Conservation (phyloP, 2,329 filamentous ascomycete genomes). For the Helminthosporium solani region DNA sequence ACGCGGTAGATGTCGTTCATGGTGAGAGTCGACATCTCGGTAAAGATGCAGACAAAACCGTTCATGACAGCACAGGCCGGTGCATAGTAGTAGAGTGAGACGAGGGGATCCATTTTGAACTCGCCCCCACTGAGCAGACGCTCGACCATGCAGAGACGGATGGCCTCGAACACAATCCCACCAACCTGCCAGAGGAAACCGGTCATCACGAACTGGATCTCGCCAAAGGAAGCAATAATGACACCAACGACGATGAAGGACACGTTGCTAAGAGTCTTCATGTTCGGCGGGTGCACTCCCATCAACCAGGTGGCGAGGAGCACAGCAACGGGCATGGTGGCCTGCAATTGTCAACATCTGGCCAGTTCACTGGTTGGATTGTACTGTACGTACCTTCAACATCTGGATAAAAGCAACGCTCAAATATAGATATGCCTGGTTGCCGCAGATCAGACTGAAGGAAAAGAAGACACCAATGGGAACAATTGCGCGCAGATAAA, state of each 20-base stretch:
- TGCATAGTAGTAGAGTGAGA: constrained; percentile 88
- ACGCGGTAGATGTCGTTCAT: constrained; percentile 72
- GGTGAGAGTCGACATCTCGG: constrained; percentile 69
- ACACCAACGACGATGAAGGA: constrained; percentile 94
- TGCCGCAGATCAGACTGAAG: constrained; percentile 92
- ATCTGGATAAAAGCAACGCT: constrained; percentile 98
- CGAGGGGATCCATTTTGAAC: constrained; percentile 89
- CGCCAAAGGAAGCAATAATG: constrained; percentile 88
- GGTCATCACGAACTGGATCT: constrained; percentile 86
- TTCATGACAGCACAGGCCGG: constrained; percentile 84
- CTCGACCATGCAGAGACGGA: constrained; percentile 82
- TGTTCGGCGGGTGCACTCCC: constrained; percentile 77
- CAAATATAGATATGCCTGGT: constrained; percentile 92
- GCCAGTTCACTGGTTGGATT: background rate
- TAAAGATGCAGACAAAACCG: constrained; percentile 68
- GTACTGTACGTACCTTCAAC: constrained; percentile 70
- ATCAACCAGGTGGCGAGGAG: constrained; percentile 86
- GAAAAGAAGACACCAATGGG: constrained; percentile 96
- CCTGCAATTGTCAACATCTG: constrained; percentile 52
- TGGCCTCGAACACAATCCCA: constrained; percentile 78
- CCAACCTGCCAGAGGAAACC: constrained; percentile 78
- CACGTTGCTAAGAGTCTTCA: constrained; percentile 88
- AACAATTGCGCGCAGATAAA: constrained; percentile 90
- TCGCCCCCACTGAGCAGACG: constrained; percentile 76
- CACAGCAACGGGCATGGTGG: constrained; percentile 91